Base-by-base conservation (phyloP, 2,329 filamentous ascomycete genomes). In the Microdochium bolleyi region DNA sequence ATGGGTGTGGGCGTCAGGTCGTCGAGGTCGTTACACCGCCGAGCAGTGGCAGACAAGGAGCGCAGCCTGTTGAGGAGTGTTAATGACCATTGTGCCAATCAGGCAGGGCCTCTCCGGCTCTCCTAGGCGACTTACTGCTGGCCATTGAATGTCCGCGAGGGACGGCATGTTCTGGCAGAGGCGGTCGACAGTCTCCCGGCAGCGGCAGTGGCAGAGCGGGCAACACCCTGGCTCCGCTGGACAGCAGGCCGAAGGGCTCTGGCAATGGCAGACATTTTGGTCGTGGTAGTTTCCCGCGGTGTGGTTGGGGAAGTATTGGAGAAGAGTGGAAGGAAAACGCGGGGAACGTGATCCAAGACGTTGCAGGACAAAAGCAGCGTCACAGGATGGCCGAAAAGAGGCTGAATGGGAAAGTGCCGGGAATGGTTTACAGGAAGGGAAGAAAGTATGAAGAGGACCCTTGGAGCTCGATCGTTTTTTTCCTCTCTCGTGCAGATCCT, bases 1-100 rank as follows among this genome's bases (percentile, higher is more conserved):
- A 99, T 96, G 51, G 94, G 94, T 5, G 92, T 96, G 1, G 94
- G 92, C 0, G 87, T 85, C 58, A 96, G 80, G 49, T 88, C 84
- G 56, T 85, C 79, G 62, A 95, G 83, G 70, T 94, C 79, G 55
- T 75, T 75, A 60, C 75, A 78, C 60, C 78, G 78, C 56, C 73
- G 67, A 48, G 77, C 59, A 0, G 85, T 87, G 49, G 78, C 78
- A 37, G 84, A 87, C 54, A 90, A 77, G 21, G 76, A 64, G 59
- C 83, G 80, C 54, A 67, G 57, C 58, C 71, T 70, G 57, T 53
- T 30, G 48, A 55, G 55, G 34, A 14, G 54, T 38, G 51, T 2
- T 14, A 24, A 50, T 54, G 56, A 52, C 32, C 2, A 22, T 27
- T 37, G 52, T 32, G 44, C 49, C 37, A 54, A 37, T 11, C 37